Evolutionary conservation across 2,329 filamentous ascomycete genomes (phyloP).

Genomic region (Trichoderma gracile): DNA sequence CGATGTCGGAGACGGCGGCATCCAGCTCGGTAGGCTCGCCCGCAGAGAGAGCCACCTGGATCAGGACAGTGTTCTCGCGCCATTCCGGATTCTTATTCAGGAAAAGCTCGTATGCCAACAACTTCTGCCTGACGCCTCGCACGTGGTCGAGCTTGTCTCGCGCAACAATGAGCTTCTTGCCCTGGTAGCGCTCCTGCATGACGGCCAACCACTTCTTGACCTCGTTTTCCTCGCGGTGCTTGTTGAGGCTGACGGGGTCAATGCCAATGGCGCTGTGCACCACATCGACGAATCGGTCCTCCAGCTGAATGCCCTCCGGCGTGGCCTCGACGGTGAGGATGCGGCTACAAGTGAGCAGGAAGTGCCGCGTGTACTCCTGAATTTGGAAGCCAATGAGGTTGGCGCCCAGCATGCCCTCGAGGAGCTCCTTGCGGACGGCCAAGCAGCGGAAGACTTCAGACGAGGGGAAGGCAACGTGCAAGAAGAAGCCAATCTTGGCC

Average conservation of each 20-base stretch:
- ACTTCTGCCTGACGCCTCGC: constrained; percentile 88
- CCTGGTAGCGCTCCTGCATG: constrained; percentile 80
- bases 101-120: constrained; percentile 89
- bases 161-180: constrained; percentile 87
- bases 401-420: constrained; percentile 90
- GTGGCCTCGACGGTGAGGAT: constrained; percentile 88
- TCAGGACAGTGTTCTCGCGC: constrained; percentile 83
- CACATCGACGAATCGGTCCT: constrained; percentile 91
- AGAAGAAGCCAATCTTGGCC: constrained; percentile 92
- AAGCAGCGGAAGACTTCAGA: constrained; percentile 95
- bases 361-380: constrained; percentile 88
- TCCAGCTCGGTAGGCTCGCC: constrained; percentile 87
- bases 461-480: constrained; percentile 93
- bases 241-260: constrained; percentile 73
- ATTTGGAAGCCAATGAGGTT: constrained; percentile 94
- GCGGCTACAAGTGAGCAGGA: constrained; percentile 92
- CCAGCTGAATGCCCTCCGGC: constrained; percentile 82
- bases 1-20: constrained; percentile 87
- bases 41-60: constrained; percentile 90
- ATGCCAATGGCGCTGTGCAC: constrained; percentile 86
- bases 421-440: constrained; percentile 79
- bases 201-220: constrained; percentile 77
- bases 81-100: constrained; percentile 91
- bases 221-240: constrained; percentile 69
- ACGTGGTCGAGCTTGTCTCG: constrained; percentile 94